These are phyloP conservation scores for Micromonas commoda DNA, from an alignment of 139 green algal genomes.

Conservation along the genomic window DNA sequence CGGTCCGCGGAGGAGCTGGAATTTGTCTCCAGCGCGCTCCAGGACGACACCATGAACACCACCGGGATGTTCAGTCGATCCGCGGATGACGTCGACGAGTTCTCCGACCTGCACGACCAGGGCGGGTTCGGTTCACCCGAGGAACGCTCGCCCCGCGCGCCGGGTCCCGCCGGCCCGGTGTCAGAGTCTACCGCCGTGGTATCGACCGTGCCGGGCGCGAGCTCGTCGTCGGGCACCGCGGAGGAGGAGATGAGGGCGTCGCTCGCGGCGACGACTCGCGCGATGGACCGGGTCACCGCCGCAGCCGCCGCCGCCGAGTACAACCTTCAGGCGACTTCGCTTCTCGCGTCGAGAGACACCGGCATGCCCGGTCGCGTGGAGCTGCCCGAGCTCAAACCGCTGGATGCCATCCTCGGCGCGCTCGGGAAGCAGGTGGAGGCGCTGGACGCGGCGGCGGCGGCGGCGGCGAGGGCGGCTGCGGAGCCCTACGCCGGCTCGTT, in stretches of 20 bases:
- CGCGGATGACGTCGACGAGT: too few relatives aligned
- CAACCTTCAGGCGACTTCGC: neutral
- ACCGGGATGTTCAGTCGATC: too few relatives aligned
- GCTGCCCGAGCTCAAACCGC: neutral
- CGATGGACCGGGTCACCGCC: neutral
- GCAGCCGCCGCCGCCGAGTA: neutral
- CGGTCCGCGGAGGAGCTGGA: too few relatives aligned
- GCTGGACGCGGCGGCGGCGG: neutral
- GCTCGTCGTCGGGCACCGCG: neutral
- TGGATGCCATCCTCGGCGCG: neutral
- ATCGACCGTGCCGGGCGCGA: neutral
- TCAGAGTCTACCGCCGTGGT: neutral
- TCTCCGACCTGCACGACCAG: too few relatives aligned
- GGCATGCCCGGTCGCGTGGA: neutral
- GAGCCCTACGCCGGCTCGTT: too few relatives aligned
- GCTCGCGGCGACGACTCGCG: neutral
- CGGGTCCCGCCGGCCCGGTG: too few relatives aligned
- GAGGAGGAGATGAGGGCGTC: neutral
- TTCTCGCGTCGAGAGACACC: neutral
- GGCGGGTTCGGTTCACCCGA: too few relatives aligned
- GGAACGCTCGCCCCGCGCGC: neutral
- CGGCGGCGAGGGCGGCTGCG: neutral
- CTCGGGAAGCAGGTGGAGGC: neutral
- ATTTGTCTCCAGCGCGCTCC: too few relatives aligned
- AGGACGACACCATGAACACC: too few relatives aligned